phyloP scores from a whole-genome alignment of 2,329 filamentous ascomycete genomes.

The Fusarium sp. region DNA sequence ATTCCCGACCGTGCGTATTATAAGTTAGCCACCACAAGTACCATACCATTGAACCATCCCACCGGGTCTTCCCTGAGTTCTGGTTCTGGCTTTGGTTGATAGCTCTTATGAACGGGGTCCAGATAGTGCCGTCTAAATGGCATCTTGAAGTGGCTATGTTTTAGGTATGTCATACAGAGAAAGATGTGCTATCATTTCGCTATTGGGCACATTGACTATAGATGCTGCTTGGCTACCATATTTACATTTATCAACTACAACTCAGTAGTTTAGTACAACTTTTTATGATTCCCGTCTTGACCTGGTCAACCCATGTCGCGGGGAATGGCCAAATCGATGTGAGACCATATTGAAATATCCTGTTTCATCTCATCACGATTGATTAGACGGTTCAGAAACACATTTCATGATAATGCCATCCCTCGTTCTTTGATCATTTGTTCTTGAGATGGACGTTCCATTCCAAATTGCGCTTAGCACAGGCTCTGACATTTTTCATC shows the following conservation, averaged over 20 bases:
- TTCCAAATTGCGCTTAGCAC: slow-evolving; percentile 28
- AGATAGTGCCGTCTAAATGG: not conserved
- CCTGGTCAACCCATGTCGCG: slow-evolving; percentile 14
- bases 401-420: not conserved
- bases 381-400: not conserved
- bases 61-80: slow-evolving; percentile 3
- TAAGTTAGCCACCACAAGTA: slow-evolving; percentile 4
- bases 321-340: not conserved
- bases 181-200: not conserved
- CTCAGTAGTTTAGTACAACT: slow-evolving; percentile 2
- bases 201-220: not conserved
- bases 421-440: not conserved
- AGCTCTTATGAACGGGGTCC: not conserved
- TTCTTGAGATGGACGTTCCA: not conserved
- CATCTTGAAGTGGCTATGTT: not conserved
- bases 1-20: not conserved
- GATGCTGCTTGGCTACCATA: slow-evolving; percentile 9
- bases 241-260: not conserved
- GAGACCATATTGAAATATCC: not conserved
- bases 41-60: slow-evolving; percentile 1
- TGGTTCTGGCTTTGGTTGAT: not conserved
- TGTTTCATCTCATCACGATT: not conserved
- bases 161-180: not conserved
- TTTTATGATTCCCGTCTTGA: not conserved
- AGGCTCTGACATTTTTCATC: not conserved